A percentile compares a stretch with the other conserved stretches of the same genome.
These are phyloP conservation scores for Sanghuangporus sanghuang DNA, from an alignment of 1,284 basidiomycete species.

Conservation along the genomic window DNA sequence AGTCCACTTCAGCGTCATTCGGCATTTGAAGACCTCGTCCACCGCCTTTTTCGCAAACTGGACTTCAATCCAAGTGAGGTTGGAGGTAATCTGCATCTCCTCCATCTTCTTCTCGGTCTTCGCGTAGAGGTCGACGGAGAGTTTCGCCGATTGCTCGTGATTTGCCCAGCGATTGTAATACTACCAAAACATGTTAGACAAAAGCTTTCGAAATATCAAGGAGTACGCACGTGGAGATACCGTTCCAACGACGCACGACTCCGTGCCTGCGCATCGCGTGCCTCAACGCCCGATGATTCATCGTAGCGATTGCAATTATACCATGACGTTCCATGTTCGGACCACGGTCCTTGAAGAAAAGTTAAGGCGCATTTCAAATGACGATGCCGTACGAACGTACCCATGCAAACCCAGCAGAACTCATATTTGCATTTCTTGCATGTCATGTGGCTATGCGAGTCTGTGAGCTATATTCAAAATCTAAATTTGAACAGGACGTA, in stretches of 20 bases:
- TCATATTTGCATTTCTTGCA: slow-evolving; percentile 97
- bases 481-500: slow-evolving; percentile 39
- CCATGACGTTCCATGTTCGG: slow-evolving; percentile 96
- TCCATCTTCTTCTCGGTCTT: slow-evolving; percentile 99
- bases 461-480: background rate
- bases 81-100: slow-evolving; percentile 91
- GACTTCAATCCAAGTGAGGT: slow-evolving; percentile 96
- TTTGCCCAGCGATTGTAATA: slow-evolving; percentile 99
- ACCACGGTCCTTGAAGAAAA: slow-evolving; percentile 79
- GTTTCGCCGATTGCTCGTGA: slow-evolving; percentile 96
- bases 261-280: slow-evolving; percentile 84
- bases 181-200: slow-evolving; percentile 34
- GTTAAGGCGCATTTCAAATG: background rate
- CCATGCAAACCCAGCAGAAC: slow-evolving; percentile 82
- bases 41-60: slow-evolving; percentile 99
- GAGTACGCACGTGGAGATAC: slow-evolving; percentile 85
- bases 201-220: background rate
- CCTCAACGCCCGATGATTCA: slow-evolving; percentile 86
- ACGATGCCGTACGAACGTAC: slow-evolving; percentile 28
- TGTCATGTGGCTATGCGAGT: slow-evolving; percentile 83
- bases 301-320: slow-evolving; percentile 98
- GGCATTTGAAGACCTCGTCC: slow-evolving; percentile 84
- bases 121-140: slow-evolving; percentile 87
- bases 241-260: slow-evolving; percentile 89
- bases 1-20: slow-evolving; percentile 98